Evolutionary conservation across 108 stramenopile genomes (phyloP).

Genomic region (Nitzschia sp.): DNA sequence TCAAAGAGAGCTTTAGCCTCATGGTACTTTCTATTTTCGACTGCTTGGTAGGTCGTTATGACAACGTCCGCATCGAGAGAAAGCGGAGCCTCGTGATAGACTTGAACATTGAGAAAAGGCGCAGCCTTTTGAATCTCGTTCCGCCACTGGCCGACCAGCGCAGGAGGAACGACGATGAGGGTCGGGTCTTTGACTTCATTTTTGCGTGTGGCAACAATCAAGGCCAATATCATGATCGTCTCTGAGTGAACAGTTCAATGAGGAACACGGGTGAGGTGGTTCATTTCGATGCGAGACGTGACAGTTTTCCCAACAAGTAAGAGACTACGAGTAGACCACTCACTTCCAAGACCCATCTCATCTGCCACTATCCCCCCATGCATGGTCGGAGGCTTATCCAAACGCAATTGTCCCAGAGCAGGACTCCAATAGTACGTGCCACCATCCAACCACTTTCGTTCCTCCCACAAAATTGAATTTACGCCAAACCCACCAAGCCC

Average conservation of each 20-base stretch:
- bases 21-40: slow-evolving; percentile 21
- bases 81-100: slow-evolving; percentile 1
- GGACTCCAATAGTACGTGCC: slow-evolving; percentile 71
- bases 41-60: slow-evolving; percentile 50
- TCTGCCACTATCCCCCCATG: slow-evolving; percentile 44
- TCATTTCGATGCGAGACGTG: background rate
- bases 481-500: slow-evolving; percentile 30
- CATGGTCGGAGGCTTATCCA: slow-evolving; percentile 36
- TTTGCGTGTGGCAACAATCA: slow-evolving; percentile 36
- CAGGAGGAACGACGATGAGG: slow-evolving; percentile 76
- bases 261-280: slow-evolving; percentile 24
- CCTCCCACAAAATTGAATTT: slow-evolving; percentile 81
- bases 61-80: slow-evolving; percentile 39
- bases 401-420: slow-evolving; percentile 67
- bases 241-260: slow-evolving; percentile 74
- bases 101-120: slow-evolving; percentile 24
- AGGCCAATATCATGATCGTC: slow-evolving; percentile 47
- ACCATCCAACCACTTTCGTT: slow-evolving; percentile 54
- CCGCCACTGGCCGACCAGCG: slow-evolving; percentile 65
- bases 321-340: background rate
- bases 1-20: slow-evolving; percentile 4
- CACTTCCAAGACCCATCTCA: slow-evolving; percentile 34
- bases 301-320: background rate
- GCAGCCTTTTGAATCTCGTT: slow-evolving; percentile 53
- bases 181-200: slow-evolving; percentile 40